Base-by-base conservation (phyloP, 2,329 filamentous ascomycete genomes). In the Alternaria infectoria region DNA sequence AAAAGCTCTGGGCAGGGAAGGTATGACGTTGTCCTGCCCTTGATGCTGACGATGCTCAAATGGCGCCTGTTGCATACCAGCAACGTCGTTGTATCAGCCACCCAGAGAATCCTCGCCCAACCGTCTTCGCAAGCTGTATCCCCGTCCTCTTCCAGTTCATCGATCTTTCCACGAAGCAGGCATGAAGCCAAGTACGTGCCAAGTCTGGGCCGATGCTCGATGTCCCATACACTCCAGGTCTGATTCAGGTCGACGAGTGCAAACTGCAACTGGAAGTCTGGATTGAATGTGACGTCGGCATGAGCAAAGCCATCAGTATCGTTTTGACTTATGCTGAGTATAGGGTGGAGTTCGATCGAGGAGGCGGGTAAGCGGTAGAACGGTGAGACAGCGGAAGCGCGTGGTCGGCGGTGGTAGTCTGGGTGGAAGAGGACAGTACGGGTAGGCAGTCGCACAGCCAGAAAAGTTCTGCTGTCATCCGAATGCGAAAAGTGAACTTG, bases 201-300 rank as follows among this genome's bases (percentile, higher is more conserved):
- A 43, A 59, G 61, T 59, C 67, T 74, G 19, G 68, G 64, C 10
- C 60, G 60, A 45, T 71, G 69, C 25, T 74, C 68, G 23, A 91
- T 80, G 64, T 91, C 84, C 88, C 90, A 93, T 5, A 93, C 77
- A 46, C 83, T 88, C 91, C 91, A 94, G 61, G 81, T 83, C 2
- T 90, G 91, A 32, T 80, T 80, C 55, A 87, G 83, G 70, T 93
- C 90, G 17, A 93, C 82, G 25, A 93, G 82, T 15, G 85, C 89
- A 56, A 93, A 79, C 69, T 91, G 89, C 2, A 87, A 85, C 15
- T 82, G 79, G 61, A 83, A 87, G 75, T 80, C 86, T 0, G 90
- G 87, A 66, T 89, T 90, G 74, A 93, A 91, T 0, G 86, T 79
- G 4, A 91, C 82, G 77, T 93, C 89, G 0, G 84, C 84, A 69